Percentiles rank a stretch among this genome's conserved stretches.
phyloP scores from a whole-genome alignment of 192 early-diverging fungal genomes.

The Mortierella claussenii region DNA sequence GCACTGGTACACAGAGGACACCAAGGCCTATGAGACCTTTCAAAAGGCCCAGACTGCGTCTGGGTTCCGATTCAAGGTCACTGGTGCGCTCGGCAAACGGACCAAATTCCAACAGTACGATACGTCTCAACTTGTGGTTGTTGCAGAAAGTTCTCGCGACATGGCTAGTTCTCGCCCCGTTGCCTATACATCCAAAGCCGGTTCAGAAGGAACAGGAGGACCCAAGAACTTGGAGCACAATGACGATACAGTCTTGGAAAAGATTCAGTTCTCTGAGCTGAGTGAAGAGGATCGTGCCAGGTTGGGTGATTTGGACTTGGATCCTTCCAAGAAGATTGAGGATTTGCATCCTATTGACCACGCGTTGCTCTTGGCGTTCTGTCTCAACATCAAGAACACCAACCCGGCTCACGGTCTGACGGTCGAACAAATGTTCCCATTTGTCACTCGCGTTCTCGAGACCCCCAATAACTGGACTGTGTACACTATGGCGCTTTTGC shows the following conservation, averaged over 20 bases:
- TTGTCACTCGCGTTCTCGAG: conserved; percentile 88
- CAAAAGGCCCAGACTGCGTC: conserved; percentile 80
- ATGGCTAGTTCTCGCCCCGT: conserved; percentile 40
- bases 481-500: conserved; percentile 93
- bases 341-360: conserved; percentile 86
- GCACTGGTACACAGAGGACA: conserved; percentile 80
- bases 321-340: conserved; percentile 65
- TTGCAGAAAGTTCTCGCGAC: conserved; percentile 79
- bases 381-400: conserved; percentile 94
- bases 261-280: conserved; percentile 69
- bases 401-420: conserved; percentile 95
- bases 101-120: conserved; percentile 95
- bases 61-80: conserved; percentile 86
- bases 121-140: conserved; percentile 90
- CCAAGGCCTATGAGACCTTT: conserved; percentile 71
- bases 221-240: conserved; percentile 89
- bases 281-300: conserved; percentile 57
- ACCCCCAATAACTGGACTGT: conserved; percentile 99
- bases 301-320: conserved; percentile 45
- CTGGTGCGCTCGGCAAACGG: conserved; percentile 88
- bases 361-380: conserved; percentile 87
- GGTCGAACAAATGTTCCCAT: conserved; percentile 95
- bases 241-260: conserved; percentile 93
- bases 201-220: conserved; percentile 1
- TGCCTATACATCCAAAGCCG: conserved; percentile 29